phyloP scores from a whole-genome alignment of 441 rosid genomes.

The Iberis amara region DNA sequence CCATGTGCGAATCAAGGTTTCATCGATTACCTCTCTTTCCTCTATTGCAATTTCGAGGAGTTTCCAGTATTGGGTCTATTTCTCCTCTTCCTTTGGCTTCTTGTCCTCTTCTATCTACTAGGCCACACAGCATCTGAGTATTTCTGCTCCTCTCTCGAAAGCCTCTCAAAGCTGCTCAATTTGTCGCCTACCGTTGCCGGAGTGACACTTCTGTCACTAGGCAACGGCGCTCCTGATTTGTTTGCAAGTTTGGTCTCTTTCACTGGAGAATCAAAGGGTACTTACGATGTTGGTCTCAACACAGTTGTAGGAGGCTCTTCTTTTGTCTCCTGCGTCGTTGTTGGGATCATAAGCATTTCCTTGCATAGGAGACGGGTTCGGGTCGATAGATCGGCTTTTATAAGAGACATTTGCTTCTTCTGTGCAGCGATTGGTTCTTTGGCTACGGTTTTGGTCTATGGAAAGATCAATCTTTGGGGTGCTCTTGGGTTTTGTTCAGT shows the following conservation, averaged over 20 bases:
- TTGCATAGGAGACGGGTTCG: conserved; percentile 35
- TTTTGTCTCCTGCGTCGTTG: conserved; percentile 70
- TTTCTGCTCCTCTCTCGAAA: conserved; percentile 75
- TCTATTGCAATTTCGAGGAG: conserved; percentile 59
- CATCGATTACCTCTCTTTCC: conserved; percentile 53
- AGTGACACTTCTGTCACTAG: conserved; percentile 78
- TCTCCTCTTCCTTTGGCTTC: conserved; percentile 57
- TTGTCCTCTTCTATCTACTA: conserved; percentile 60
- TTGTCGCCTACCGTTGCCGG: conserved; percentile 83
- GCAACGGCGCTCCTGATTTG: conserved; percentile 88
- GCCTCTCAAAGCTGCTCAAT: conserved; percentile 52
- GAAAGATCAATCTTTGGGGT: conserved; percentile 59
- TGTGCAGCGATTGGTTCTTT: conserved; percentile 49
- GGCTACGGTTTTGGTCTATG: conserved; percentile 43
- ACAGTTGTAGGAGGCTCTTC: conserved; percentile 69
- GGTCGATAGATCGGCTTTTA: conserved; percentile 45
- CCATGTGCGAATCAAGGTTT: conserved; percentile 66
- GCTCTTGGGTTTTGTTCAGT: conserved; percentile 52
- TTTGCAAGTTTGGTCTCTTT: conserved; percentile 72
- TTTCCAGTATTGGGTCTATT: conserved; percentile 45
- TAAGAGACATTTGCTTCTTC: conserved; percentile 67
- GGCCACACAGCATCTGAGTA: conserved; percentile 88
- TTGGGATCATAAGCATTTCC: conserved; percentile 51
- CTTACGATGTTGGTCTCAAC: conserved; percentile 57
- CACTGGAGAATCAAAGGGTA: conserved; percentile 46